phyloP scores from a whole-genome alignment of 2,329 filamentous ascomycete genomes.

The Podosphaera leucotricha region DNA sequence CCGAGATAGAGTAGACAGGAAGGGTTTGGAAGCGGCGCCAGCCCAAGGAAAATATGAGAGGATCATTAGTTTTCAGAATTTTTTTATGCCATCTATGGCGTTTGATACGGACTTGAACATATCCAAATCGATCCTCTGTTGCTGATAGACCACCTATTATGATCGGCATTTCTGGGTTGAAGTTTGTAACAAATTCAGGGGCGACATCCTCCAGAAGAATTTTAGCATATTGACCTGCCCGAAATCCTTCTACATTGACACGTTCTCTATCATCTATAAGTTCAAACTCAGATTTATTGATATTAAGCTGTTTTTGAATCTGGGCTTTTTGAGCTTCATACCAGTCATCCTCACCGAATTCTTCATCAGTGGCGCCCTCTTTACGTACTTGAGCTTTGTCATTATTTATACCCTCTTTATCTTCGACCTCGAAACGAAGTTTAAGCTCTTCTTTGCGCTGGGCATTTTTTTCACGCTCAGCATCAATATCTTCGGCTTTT shows the following conservation, averaged over 20 bases:
- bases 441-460: constrained; percentile 84
- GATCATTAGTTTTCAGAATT: constrained; percentile 95
- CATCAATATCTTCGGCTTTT: constrained; percentile 36
- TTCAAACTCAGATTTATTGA: constrained; percentile 88
- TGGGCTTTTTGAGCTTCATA: constrained; percentile 90
- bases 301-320: constrained; percentile 85
- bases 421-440: constrained; percentile 87
- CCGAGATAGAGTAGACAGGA: constrained; percentile 84
- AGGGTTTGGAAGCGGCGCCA: constrained; percentile 89
- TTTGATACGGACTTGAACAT: constrained; percentile 89
- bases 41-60: constrained; percentile 85
- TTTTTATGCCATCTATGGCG: constrained; percentile 97
- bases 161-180: constrained; percentile 61
- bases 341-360: constrained; percentile 96
- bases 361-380: constrained; percentile 44
- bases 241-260: constrained; percentile 67
- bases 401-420: constrained; percentile 84
- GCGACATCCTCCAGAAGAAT: constrained; percentile 77
- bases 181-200: constrained; percentile 66
- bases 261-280: constrained; percentile 66
- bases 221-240: constrained; percentile 79
- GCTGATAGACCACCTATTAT: constrained; percentile 78
- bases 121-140: constrained; percentile 89
- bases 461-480: constrained; percentile 77
- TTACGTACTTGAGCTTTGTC: constrained; percentile 58